Conservation (phyloP, 1,284 basidiomycete species). For the Pisolithus thermaeus region DNA sequence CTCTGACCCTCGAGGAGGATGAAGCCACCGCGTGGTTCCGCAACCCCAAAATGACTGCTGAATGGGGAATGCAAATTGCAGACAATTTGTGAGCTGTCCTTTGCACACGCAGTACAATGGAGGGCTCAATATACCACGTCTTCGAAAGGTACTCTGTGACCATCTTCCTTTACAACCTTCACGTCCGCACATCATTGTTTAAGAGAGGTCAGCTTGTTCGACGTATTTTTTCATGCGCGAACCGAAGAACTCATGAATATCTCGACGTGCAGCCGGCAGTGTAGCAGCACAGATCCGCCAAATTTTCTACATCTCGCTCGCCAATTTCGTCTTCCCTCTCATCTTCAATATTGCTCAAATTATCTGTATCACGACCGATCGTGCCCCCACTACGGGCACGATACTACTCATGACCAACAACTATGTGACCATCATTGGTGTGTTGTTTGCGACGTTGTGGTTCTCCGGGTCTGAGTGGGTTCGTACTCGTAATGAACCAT, state of each 20-base stretch:
- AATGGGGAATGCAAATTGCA: conserved; percentile 1
- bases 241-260: not conserved
- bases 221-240: not conserved
- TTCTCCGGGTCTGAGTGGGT: conserved; percentile 3
- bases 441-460: conserved; percentile 5
- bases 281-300: not conserved
- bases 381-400: not conserved
- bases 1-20: not conserved
- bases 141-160: not conserved
- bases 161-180: conserved; percentile 1
- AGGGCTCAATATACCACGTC: not conserved
- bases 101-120: too few species aligned
- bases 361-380: not conserved
- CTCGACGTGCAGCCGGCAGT: not conserved
- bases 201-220: not conserved
- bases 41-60: conserved; percentile 1
- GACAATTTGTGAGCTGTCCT: not conserved
- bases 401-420: conserved; percentile 1
- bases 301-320: conserved; percentile 2
- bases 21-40: not conserved
- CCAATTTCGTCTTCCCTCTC: conserved; percentile 7
- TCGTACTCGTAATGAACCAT: not conserved
- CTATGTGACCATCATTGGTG: conserved; percentile 4
- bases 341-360: conserved; percentile 4
- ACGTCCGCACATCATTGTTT: not conserved